Evolutionary conservation across 169 alveolate genomes (phyloP), one percentile per base, ranked within the genome.

Genomic region (Plasmodium billcollinsi): DNA sequence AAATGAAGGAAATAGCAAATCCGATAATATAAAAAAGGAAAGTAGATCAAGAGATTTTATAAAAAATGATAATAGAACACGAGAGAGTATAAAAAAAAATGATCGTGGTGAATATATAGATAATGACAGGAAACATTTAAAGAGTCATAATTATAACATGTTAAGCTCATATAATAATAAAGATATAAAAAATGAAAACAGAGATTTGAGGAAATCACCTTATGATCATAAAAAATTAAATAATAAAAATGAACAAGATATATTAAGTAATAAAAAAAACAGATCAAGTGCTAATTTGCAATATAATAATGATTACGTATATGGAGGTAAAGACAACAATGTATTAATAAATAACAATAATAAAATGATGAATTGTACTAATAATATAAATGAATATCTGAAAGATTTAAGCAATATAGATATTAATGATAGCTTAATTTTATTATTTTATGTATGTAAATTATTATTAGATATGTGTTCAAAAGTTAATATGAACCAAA

Each of bases 381-480:
- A 59, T 52, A 71, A 85, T 20, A 49, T 71, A 3, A 21, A 74
- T 12, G 92, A 86, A 20, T 5, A 63, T 8, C 58, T 88, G 33
- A 73, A 45, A 45, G 69, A 65, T 52, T 20, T 89, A 66, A 76
- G 43, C 56, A 61, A 75, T 39, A 69, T 89, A 54, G 78, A 73
- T 63, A 73, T 71, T 58, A 49, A 43, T 45, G 65, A 83, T 63
- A 88, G 75, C 20, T 15, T 67, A 49, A 49, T 67, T 65, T 74
- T 88, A 78, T 58, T 76, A 56, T 26, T 65, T 47, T 67, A 73
- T 75, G 65, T 52, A 52, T 62, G 85, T 18, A 90, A 65, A 26
- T 61, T 49, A 26, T 47, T 63, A 29, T 43, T 65, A 47, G 71
- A 56, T 52, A 80, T 65, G 78, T 70, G 54, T 52, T 67, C 54